Percentiles rank a stretch among this genome's conserved stretches.
phyloP scores from a whole-genome alignment of 208 protist genomes.

The Leishmania lainsoni region DNA sequence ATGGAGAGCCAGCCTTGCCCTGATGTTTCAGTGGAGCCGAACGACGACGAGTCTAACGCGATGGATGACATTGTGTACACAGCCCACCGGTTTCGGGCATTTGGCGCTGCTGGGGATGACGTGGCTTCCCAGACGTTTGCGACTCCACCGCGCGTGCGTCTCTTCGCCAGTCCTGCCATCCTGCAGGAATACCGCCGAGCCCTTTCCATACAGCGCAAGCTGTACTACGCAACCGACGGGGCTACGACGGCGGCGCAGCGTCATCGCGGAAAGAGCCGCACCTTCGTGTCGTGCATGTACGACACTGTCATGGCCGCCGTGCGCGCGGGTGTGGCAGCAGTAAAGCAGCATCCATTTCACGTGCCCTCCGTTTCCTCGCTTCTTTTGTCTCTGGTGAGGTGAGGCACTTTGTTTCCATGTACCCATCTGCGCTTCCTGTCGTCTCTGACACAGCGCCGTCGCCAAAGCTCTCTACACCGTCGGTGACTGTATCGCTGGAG shows the following conservation, averaged over 20 bases:
- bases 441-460: not conserved
- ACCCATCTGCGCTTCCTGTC: not conserved
- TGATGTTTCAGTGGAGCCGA: not conserved
- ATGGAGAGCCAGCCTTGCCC: not conserved
- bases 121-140: not conserved
- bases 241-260: slow-evolving; percentile 30
- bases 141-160: slow-evolving; percentile 14
- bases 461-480: not conserved
- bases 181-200: slow-evolving; percentile 36
- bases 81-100: slow-evolving; percentile 1
- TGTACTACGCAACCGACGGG: slow-evolving; percentile 30
- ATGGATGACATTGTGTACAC: slow-evolving; percentile 5
- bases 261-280: slow-evolving; percentile 18
- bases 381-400: slow-evolving; percentile 5
- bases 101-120: not conserved
- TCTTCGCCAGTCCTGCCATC: slow-evolving; percentile 25
- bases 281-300: slow-evolving; percentile 30
- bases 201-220: slow-evolving; percentile 16
- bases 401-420: not conserved
- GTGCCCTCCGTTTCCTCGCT: not conserved
- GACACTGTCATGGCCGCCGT: slow-evolving; percentile 23
- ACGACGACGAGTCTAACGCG: not conserved
- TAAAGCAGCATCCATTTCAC: slow-evolving; percentile 21
- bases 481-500: slow-evolving; percentile 5
- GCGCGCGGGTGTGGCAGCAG: slow-evolving; percentile 25